Evolutionary conservation across 2,329 filamentous ascomycete genomes (phyloP).

Genomic region (Paracorniculantispora psalliotae): DNA sequence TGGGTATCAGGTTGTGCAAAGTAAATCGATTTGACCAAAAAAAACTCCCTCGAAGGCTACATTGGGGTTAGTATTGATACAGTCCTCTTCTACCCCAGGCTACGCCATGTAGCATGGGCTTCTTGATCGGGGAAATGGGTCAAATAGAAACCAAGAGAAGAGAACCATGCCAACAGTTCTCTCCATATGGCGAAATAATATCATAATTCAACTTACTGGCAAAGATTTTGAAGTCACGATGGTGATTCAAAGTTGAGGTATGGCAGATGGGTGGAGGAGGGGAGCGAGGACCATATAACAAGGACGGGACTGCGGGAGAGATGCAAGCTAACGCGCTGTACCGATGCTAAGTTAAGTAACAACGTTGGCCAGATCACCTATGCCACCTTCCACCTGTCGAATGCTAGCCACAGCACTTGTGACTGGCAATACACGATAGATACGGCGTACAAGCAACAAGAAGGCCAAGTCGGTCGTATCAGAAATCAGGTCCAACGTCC

Average conservation of each 20-base stretch:
- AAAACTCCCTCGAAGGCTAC: not conserved
- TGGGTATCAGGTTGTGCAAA: not conserved
- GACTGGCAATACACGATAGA: not conserved
- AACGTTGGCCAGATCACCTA: not conserved
- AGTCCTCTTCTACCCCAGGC: not conserved
- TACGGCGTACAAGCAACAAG: not conserved
- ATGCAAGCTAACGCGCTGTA: conserved; percentile 3
- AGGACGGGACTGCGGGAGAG: not conserved
- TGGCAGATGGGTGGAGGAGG: not conserved
- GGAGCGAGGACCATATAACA: conserved; percentile 6
- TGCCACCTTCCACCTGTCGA: not conserved
- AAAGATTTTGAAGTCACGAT: not conserved
- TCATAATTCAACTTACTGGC: not conserved
- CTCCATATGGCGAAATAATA: not conserved
- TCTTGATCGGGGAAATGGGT: not conserved
- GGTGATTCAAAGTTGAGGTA: not conserved
- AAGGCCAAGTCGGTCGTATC: not conserved
- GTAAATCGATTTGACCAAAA: not conserved
- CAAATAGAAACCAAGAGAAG: not conserved
- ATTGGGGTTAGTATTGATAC: not conserved
- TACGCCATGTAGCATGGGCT: not conserved
- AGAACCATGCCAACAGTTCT: not conserved
- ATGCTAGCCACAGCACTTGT: not conserved
- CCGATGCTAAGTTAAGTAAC: not conserved
- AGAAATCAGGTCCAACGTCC: not conserved